A percentile compares a stretch with the other conserved stretches of the same genome.
phyloP scores from a whole-genome alignment of 2,329 filamentous ascomycete species.

The Neonectria magnoliae region DNA sequence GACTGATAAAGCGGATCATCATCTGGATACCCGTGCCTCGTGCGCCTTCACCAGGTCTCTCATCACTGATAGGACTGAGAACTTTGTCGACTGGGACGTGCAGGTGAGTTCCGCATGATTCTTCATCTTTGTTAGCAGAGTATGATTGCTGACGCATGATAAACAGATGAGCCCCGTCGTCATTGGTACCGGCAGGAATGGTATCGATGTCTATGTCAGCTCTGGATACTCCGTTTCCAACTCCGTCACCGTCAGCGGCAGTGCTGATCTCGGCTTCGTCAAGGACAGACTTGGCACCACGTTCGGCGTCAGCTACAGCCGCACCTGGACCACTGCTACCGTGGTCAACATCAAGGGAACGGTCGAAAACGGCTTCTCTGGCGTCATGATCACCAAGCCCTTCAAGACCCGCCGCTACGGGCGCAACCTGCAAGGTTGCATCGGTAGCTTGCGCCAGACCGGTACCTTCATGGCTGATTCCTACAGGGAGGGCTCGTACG shows the following conservation, averaged over 20 bases:
- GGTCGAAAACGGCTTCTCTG: conserved; percentile 14
- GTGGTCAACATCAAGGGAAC: conserved; percentile 21
- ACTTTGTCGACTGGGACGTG: conserved; percentile 25
- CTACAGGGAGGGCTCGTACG: conserved; percentile 20
- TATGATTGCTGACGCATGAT: background rate
- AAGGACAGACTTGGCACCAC: conserved; percentile 13
- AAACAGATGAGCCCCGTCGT: conserved; percentile 22
- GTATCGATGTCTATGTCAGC: conserved; percentile 22
- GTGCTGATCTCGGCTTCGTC: conserved; percentile 12
- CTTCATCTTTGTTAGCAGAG: too few relatives aligned
- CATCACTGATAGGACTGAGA: conserved; percentile 22
- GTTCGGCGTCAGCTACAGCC: conserved; percentile 20
- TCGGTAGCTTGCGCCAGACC: conserved; percentile 14
- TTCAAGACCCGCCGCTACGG: conserved; percentile 24
- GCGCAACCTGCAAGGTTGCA: conserved; percentile 22
- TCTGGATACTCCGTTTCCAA: conserved; percentile 23
- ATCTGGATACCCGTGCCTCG: background rate
- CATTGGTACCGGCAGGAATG: conserved; percentile 7
- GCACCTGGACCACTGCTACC: conserved; percentile 23
- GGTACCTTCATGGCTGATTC: conserved; percentile 24
- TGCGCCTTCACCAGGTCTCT: conserved; percentile 15
- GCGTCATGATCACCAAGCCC: conserved; percentile 27
- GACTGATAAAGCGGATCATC: background rate
- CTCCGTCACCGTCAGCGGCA: conserved; percentile 19
- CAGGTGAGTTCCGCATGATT: background rate